Evolutionary conservation across 352 stramenopile genomes (phyloP), one percentile per base, ranked within the genome.

Genomic region (Phytophthora tubulina): DNA sequence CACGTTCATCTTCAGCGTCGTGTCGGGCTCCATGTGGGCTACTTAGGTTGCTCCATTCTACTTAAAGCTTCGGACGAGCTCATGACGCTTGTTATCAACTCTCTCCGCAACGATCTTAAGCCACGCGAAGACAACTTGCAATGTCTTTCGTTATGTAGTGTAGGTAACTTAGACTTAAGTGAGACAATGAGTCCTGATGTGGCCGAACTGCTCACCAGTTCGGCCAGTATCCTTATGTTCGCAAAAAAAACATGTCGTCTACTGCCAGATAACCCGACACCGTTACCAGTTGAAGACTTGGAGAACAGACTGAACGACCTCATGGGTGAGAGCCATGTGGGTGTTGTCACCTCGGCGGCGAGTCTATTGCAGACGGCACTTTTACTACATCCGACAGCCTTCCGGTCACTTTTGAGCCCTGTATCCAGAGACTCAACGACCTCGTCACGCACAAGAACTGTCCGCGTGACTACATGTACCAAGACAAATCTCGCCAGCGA

Each of bases 241-340:
- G 97, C 63, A 99, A 99, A 86, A 99, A 99, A 84, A 96, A 97
- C 98, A 8, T 80, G 98, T 17, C 88, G 96, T 42, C 87, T 99
- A 44, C 90, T 98, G 57, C 85, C 96, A 45, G 95, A 95, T 1
- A 98, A 94, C 76, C 95, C 96, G 5, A 96, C 98, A 72, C 82
- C 98, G 51, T 85, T 99, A 27, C 84, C 89, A 10, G 79, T 96
- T 1, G 86, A 94, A 21, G 84, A 92, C 48, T 78, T 94, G n/a
- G 86, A 92, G 78, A 74, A 71, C 14, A 67, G 84, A 8, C 72
- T 92, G 14, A 74, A 82, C 54, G 80, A 83, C 56, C 84, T 99
- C 21, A 85, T 99, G 60, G 89, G 96, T 51, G 92, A 99, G 76
- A 83, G 88, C 13, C 95, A 99, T 71, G 76, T 99, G 33, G 96